Evolutionary conservation across 371 early-diverging fungal genomes (phyloP), one percentile per base, ranked within the genome.

Genomic region (Mucor lusitanicus): DNA sequence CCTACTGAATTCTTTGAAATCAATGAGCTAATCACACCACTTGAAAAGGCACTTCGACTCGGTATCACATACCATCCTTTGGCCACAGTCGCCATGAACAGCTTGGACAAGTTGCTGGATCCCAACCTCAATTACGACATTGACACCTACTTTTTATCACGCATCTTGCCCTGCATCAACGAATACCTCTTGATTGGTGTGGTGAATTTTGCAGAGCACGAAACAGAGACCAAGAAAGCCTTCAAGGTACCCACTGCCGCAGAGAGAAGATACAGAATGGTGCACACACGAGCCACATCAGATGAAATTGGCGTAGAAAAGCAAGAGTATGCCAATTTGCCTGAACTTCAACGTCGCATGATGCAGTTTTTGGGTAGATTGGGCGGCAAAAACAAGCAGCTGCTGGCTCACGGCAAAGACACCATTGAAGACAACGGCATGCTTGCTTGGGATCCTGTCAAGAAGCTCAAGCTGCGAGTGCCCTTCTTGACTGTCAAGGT

Each of bases 51-150:
- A 0, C 72, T 94, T 8, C 79, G 78, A 40, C 72, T 93, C 11
- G 94, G 94, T 9, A 70, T 92, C n/a, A 83, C 87, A 1, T 89
- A 87, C 64, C 80, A 84, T 28, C 89, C 91, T 2, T 66, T 93
- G 3, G 92, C 92, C 0, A 68, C 77, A 9, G 73, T 85, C 25
- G 89, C 91, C 3, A 56, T 94, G 57, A 84, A 89, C 53, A 85
- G 88, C 1, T 65, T 92, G 12, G 91, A 92, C 37, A 71, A 74
- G 1, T 78, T 91, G 68, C 54, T 87, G 15, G 80, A 83, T 30
- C 61, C 75, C 17, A 65, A 79, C 25, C 39, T 73, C 35, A 61
- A 69, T 25, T 63, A 69, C 23, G 53, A 74, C 2, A 65, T 65
- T 48, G 63, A 74, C 27, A 35, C 64, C 33, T 55, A 61, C 32